Percentiles rank a stretch among this genome's conserved stretches.
Evolutionary conservation across 805 yeast genomes (phyloP).

Genomic region (Spathaspora hagerdaliae): DNA sequence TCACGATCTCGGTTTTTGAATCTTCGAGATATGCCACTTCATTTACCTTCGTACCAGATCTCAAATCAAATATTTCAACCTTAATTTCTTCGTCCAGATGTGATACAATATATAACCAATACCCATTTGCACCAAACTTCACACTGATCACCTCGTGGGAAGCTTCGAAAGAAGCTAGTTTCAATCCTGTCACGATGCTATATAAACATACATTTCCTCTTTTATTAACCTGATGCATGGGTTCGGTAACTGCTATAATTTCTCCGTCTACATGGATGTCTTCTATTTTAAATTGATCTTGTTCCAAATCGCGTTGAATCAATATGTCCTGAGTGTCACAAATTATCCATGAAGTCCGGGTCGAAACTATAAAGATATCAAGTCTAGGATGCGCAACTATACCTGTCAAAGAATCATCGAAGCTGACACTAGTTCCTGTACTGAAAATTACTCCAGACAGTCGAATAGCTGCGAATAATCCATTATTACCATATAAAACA

Average conservation of each 20-base stretch:
- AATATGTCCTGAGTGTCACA: slow-evolving; percentile 7
- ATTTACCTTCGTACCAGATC: slow-evolving; percentile 32
- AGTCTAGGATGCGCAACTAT: slow-evolving; percentile 26
- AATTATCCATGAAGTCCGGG: slow-evolving; percentile 18
- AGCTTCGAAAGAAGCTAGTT: slow-evolving; percentile 26
- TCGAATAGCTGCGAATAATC: neutral
- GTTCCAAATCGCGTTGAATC: neutral
- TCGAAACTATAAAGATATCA: slow-evolving; percentile 24
- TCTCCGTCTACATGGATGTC: slow-evolving; percentile 49
- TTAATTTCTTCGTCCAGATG: slow-evolving; percentile 14
- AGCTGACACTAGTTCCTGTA: neutral
- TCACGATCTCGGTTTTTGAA: slow-evolving; percentile 16
- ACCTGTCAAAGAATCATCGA: neutral
- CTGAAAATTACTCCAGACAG: neutral
- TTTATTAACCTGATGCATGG: slow-evolving; percentile 21
- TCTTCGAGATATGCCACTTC: slow-evolving; percentile 20
- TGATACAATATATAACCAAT: slow-evolving; percentile 45
- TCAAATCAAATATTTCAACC: slow-evolving; percentile 46
- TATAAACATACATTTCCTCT: slow-evolving; percentile 28
- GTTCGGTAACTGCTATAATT: slow-evolving; percentile 22
- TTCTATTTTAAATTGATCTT: slow-evolving; percentile 5
- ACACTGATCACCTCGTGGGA: slow-evolving; percentile 30
- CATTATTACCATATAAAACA: neutral
- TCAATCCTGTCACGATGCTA: slow-evolving; percentile 34
- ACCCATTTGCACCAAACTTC: slow-evolving; percentile 61